Base-by-base conservation (phyloP, 2,329 filamentous ascomycete species). In the Colletotrichum lentis region DNA sequence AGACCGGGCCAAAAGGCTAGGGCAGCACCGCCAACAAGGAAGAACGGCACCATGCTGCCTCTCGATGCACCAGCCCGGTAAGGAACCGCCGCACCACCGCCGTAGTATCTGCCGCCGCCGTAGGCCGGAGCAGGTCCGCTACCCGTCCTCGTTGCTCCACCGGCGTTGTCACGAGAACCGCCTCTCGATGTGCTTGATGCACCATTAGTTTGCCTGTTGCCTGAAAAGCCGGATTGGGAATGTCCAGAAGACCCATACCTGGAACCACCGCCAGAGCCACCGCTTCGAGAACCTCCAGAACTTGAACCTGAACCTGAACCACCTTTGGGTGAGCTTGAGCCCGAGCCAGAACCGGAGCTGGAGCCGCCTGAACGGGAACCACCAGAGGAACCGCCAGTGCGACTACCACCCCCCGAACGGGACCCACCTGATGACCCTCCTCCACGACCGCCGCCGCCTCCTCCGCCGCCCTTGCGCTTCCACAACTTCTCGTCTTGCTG, bases 51-150 rank as follows among this genome's bases (percentile, higher is more conserved):
- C 35, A 87, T 76, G 14, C 64, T 67, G 0, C 46, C n/a, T 18
- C 47, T 46, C 56, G 43, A 14, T 11, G 52, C 27, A 7, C 90
- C 90, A 2, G 90, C 71, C 2, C 73, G 69, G 78, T 91, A 95
- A 2, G 92, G 90, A 0, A 76, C 74, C 3, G 80, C 69, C 0
- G 88, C 84, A 56, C 92, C 92, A 56, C 90, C 90, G 44, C 86
- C 85, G 74, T 93, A 94, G 77, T 85, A 91, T 59, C 75, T 73
- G 8, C 90, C 89, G 44, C 88, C 87, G 52, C 88, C 90, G 73
- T 85, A 93, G 0, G 74, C 69, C 3, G 87, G 88, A 18, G 80
- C 73, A 1, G 84, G 79, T 18, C 90, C 90, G 59, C 84, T 86
- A 67, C 90, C 90, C 7, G 81, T 78, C 5, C 78, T 82, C 3